Percentiles rank a stretch among this genome's conserved stretches.
These are phyloP conservation scores for Mayamaea pseudoterrestris DNA, from an alignment of 108 stramenopile genomes.

Conservation along the genomic window DNA sequence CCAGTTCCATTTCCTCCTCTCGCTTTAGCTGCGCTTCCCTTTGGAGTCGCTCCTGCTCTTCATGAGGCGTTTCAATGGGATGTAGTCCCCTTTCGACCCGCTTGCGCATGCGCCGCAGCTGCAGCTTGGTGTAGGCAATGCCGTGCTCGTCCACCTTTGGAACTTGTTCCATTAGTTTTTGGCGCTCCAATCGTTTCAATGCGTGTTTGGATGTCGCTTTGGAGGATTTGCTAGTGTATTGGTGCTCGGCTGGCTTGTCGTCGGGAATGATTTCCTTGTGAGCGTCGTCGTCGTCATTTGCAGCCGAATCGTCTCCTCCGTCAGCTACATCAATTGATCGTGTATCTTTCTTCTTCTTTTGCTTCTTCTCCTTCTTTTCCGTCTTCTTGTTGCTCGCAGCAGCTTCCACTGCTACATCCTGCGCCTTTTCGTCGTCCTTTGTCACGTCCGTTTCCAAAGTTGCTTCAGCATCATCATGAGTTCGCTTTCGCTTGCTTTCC, in stretches of 20 bases:
- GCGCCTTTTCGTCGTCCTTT: neutral
- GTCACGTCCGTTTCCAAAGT: neutral
- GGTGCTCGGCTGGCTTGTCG: neutral
- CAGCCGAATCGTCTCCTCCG: neutral
- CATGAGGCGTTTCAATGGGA: conserved; percentile 60
- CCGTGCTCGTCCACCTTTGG: conserved; percentile 42
- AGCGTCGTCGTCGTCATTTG: conserved; percentile 5
- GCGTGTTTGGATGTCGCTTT: neutral
- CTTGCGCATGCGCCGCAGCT: conserved; percentile 74
- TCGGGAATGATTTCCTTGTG: neutral
- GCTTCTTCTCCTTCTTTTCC: conserved; percentile 12
- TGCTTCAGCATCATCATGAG: neutral
- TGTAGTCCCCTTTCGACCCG: conserved; percentile 64
- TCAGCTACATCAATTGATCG: neutral
- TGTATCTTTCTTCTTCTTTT: conserved; percentile 4
- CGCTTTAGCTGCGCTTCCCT: conserved; percentile 21
- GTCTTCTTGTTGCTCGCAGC: neutral
- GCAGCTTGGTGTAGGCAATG: conserved; percentile 70
- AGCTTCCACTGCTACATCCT: too few species aligned
- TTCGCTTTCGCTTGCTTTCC: too few species aligned
- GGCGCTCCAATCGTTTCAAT: conserved; percentile 17
- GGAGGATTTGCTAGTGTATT: conserved; percentile 4
- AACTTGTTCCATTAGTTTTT: conserved; percentile 23
- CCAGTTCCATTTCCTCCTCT: conserved; percentile 50
- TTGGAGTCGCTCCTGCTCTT: conserved; percentile 49